These are phyloP conservation scores for Lathyrus aphaca DNA, from an alignment of 306 rosid genomes.

Conservation along the genomic window DNA sequence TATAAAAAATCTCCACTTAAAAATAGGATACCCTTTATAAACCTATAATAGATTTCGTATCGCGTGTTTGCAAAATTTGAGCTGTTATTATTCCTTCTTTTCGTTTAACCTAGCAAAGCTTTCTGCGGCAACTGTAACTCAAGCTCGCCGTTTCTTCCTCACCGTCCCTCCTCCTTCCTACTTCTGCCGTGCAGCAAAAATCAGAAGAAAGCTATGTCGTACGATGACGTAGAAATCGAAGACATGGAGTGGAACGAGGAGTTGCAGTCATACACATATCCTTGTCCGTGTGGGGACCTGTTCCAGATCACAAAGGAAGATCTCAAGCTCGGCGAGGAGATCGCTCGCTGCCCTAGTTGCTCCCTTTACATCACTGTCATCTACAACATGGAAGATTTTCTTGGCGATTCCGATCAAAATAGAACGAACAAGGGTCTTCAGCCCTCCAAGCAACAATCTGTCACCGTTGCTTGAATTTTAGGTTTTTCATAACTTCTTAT, in stretches of 20 bases:
- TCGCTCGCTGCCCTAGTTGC: slow-evolving; percentile 97
- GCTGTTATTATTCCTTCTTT: too few species aligned
- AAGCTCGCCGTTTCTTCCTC: too few species aligned
- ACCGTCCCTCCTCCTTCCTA: too few species aligned
- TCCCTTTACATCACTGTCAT: slow-evolving; percentile 91
- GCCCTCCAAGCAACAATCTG: slow-evolving; percentile 54
- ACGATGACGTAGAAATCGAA: slow-evolving; percentile 97
- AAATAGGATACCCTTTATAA: too few species aligned
- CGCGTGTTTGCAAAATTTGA: too few species aligned
- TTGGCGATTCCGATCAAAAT: slow-evolving; percentile 46
- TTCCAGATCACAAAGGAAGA: slow-evolving; percentile 93
- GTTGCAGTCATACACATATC: slow-evolving; percentile 79
- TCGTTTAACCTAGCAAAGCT: too few species aligned
- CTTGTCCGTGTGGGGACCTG: slow-evolving; percentile 96
- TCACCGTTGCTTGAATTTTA: slow-evolving; percentile 64
- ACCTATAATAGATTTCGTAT: too few species aligned
- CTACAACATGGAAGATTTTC: slow-evolving; percentile 84
- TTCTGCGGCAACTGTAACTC: too few species aligned
- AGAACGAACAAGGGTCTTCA: slow-evolving; percentile 41
- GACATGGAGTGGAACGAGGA: slow-evolving; percentile 98
- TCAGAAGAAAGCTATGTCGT: slow-evolving; percentile 62
- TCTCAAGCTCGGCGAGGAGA: slow-evolving; percentile 86
- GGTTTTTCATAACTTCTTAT: slow-evolving; percentile 36
- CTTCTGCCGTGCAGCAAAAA: not conserved
- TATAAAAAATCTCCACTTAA: too few species aligned